Evolutionary conservation across 2,329 filamentous ascomycete genomes (phyloP).

Genomic region (Penicillium paneum): DNA sequence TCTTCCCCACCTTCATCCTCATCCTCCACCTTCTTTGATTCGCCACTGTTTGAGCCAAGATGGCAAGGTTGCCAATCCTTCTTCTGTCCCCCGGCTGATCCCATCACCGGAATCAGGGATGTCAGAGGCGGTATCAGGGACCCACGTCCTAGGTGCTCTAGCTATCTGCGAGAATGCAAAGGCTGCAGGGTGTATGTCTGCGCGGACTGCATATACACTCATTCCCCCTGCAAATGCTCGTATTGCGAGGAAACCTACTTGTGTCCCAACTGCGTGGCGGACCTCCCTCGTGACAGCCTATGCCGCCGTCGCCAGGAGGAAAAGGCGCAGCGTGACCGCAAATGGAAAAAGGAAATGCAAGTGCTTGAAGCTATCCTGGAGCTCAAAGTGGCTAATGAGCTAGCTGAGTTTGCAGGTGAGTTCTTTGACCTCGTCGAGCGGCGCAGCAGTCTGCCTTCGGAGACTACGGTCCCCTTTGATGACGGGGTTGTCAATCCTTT

Average conservation of each 20-base stretch:
- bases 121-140: conserved; percentile 38
- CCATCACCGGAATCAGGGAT: conserved; percentile 5
- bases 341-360: conserved; percentile 43
- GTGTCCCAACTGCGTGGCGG: conserved; percentile 44
- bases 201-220: conserved; percentile 40
- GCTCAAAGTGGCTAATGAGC: conserved; percentile 42
- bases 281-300: conserved; percentile 39
- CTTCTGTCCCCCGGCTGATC: conserved; percentile 39
- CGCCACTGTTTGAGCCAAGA: conserved; percentile 32
- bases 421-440: conserved; percentile 36
- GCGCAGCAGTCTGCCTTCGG: conserved; percentile 1
- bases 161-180: conserved; percentile 45
- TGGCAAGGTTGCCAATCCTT: conserved; percentile 51
- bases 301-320: conserved; percentile 42
- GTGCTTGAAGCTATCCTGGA: conserved; percentile 41
- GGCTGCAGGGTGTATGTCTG: conserved; percentile 48
- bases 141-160: conserved; percentile 45
- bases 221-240: conserved; percentile 45
- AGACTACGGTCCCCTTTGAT: neutral
- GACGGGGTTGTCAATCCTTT: conserved; percentile 4
- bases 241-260: conserved; percentile 45
- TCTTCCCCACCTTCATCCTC: conserved; percentile 42
- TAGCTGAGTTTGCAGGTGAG: conserved; percentile 42
- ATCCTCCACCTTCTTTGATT: conserved; percentile 38
- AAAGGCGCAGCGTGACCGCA: conserved; percentile 37